Evolutionary conservation across 768 basidiomycete genomes (phyloP).

Genomic region (Lentinula raphanica): DNA sequence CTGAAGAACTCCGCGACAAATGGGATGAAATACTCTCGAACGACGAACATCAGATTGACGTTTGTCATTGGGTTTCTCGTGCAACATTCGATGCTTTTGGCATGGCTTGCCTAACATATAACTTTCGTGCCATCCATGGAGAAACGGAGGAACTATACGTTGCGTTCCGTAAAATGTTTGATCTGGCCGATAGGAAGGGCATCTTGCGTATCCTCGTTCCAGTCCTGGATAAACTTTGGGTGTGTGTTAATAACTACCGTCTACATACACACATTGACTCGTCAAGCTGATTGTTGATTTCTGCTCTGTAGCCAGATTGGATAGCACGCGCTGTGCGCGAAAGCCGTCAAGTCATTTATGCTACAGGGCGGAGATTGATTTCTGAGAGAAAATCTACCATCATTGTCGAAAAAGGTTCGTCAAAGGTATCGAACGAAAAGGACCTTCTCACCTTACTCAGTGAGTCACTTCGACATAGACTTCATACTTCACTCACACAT

Average conservation of each 20-base stretch:
- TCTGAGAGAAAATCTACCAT: constrained; percentile 35
- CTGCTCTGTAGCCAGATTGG: constrained; percentile 34
- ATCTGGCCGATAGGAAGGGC: constrained; percentile 41
- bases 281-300: not conserved
- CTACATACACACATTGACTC: not conserved
- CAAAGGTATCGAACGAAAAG: constrained; percentile 28
- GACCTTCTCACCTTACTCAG: constrained; percentile 47
- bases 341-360: constrained; percentile 33
- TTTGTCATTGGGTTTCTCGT: constrained; percentile 54
- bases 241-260: no score
- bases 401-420: constrained; percentile 28
- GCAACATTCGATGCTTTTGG: constrained; percentile 63
- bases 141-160: constrained; percentile 44
- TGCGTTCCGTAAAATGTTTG: constrained; percentile 47
- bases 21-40: constrained; percentile 32
- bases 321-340: constrained; percentile 31
- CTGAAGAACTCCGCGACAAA: constrained; percentile 40
- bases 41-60: constrained; percentile 32
- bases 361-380: constrained; percentile 38
- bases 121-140: constrained; percentile 43
- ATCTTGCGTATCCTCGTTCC: constrained; percentile 38
- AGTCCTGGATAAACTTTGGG: constrained; percentile 38
- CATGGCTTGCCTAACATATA: constrained; percentile 49
- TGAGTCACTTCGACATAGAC: constrained; percentile 18
- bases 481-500: not conserved